These are phyloP conservation scores for Suillus decipiens DNA, from an alignment of 768 basidiomycete species.

Conservation along the genomic window DNA sequence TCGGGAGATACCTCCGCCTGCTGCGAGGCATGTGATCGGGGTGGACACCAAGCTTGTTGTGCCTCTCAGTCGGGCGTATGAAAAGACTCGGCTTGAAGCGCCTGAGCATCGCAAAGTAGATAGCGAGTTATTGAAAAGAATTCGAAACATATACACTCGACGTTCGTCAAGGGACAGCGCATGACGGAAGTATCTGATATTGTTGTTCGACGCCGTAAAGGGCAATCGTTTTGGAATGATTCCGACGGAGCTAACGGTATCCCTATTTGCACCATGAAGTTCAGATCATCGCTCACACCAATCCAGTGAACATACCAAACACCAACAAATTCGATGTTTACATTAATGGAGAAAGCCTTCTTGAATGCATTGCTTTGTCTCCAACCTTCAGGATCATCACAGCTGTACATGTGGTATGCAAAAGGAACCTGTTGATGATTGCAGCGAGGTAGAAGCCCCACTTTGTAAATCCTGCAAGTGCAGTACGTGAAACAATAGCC, in stretches of 20 bases:
- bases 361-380: constrained; percentile 67
- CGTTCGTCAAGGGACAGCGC: constrained; percentile 71
- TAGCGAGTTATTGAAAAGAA: constrained; percentile 37
- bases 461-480: constrained; percentile 56
- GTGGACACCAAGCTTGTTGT: constrained; percentile 45
- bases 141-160: constrained; percentile 40
- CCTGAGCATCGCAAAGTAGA: constrained; percentile 23
- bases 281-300: neutral
- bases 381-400: constrained; percentile 61
- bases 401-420: constrained; percentile 65
- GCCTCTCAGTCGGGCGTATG: constrained; percentile 42
- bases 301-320: constrained; percentile 54
- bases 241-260: constrained; percentile 73
- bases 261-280: constrained; percentile 46
- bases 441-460: constrained; percentile 67
- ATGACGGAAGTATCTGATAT: constrained; percentile 68
- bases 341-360: constrained; percentile 71
- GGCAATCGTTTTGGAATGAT: constrained; percentile 63
- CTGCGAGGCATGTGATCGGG: constrained; percentile 51
- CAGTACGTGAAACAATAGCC: neutral
- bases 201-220: constrained; percentile 62
- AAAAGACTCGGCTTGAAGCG: constrained; percentile 38
- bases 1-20: constrained; percentile 22
- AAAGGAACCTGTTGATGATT: constrained; percentile 81
- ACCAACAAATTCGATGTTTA: constrained; percentile 71